Conservation (phyloP, 768 basidiomycete genomes). For the Xerocomellus intermedius region DNA sequence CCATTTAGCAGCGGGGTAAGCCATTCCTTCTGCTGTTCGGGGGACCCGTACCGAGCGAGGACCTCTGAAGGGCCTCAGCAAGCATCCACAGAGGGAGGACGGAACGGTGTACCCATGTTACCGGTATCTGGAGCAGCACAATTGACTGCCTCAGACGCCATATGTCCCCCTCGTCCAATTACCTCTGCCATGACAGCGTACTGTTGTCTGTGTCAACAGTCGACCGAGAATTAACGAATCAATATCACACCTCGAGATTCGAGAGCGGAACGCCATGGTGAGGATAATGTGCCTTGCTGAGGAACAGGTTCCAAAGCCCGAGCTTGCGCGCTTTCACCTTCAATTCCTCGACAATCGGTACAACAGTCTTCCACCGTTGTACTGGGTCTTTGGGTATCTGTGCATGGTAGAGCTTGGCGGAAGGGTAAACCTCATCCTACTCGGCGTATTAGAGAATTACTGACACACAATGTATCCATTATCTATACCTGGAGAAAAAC, state of each 20-base stretch:
- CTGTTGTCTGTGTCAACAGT: constrained; percentile 37
- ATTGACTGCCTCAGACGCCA: constrained; percentile 86
- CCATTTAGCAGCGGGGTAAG: constrained; percentile 85
- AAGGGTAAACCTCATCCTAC: constrained; percentile 87
- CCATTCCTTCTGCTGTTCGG: constrained; percentile 90
- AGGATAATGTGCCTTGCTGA: constrained; percentile 93
- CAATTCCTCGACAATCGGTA: constrained; percentile 78
- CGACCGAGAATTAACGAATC: not conserved
- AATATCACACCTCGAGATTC: constrained; percentile 77
- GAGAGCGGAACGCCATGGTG: constrained; percentile 84
- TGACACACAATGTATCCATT: not conserved
- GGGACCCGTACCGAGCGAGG: constrained; percentile 88
- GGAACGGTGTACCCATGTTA: constrained; percentile 74
- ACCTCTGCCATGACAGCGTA: constrained; percentile 98
- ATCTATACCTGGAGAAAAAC: constrained; percentile 73
- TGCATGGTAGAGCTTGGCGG: constrained; percentile 69
- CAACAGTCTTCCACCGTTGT: constrained; percentile 80
- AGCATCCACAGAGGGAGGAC: not conserved
- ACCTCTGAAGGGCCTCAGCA: constrained; percentile 64
- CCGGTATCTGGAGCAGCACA: constrained; percentile 98
- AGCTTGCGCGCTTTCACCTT: constrained; percentile 84
- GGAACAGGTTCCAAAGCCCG: constrained; percentile 96
- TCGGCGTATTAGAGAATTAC: not conserved
- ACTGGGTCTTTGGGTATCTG: constrained; percentile 77
- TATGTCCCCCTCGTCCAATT: constrained; percentile 77